Conservation (phyloP, 441 rosid species). For the Populus hybrid region DNA sequence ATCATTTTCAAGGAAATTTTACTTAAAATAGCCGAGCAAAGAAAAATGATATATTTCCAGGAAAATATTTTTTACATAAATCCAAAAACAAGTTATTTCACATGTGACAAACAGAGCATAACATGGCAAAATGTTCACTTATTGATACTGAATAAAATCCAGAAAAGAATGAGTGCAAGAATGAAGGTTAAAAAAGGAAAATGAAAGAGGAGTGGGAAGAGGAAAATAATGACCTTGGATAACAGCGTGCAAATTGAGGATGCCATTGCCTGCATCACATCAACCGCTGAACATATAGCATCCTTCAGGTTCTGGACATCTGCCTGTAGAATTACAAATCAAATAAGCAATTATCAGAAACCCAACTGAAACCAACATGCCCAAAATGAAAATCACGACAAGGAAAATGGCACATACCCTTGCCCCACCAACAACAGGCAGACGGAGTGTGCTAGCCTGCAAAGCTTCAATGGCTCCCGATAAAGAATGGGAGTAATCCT, state of each 20-base stretch:
- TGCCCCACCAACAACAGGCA: conserved; percentile 82
- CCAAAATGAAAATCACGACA: neutral
- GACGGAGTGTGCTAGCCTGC: conserved; percentile 79
- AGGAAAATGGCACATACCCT: conserved; percentile 41
- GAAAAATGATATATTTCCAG: too few relatives aligned
- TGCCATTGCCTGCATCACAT: conserved; percentile 86
- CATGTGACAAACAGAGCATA: neutral
- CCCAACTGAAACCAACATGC: conserved; percentile 6
- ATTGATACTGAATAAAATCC: neutral
- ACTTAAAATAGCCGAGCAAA: too few relatives aligned
- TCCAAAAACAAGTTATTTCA: too few relatives aligned
- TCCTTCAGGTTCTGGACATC: conserved; percentile 67
- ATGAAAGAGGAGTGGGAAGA: neutral
- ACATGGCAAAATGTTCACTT: neutral
- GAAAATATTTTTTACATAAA: too few relatives aligned
- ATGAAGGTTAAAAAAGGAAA: neutral
- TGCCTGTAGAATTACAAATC: conserved; percentile 43
- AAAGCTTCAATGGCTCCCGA: conserved; percentile 75
- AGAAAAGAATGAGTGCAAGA: neutral
- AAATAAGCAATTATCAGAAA: conserved; percentile 2
- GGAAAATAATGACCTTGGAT: conserved; percentile 53
- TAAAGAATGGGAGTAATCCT: conserved; percentile 57
- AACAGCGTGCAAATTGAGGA: conserved; percentile 60
- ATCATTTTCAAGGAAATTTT: too few relatives aligned
- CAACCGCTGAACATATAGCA: conserved; percentile 79